Evolutionary conservation across 2,329 filamentous ascomycete species (phyloP), one percentile per base, ranked within the genome.

Genomic region (Trichoderma harzianum): DNA sequence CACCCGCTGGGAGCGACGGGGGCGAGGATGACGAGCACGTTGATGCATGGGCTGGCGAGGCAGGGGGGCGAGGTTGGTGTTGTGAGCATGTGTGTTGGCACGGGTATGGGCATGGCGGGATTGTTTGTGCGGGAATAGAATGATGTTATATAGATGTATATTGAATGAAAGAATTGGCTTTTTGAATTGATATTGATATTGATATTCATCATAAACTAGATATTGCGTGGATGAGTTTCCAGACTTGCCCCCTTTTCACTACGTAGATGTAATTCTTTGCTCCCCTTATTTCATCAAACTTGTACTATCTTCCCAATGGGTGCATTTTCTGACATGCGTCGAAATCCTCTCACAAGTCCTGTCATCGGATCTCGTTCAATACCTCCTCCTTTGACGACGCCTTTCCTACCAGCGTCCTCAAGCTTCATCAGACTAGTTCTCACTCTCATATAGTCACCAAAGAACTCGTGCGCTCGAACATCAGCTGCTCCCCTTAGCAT

Each of bases 1-100:
- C 95, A 98, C 80, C 95, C 95, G 7, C 86, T 98, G 1, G 95
- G 95, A 61, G 95, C 94, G 36, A 98, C 95, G 6, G 94, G 93
- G 39, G 93, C 92, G 34, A 86, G 95, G 75, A 92, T 97, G 87
- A 83, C 94, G 76, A 90, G 90, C 62, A 95, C 93, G 65, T 80
- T 95, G 75, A 76, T 86, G 76, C 88, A 84, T 79, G 97, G 83
- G 79, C 88, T 82, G 86, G 92, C 84, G 78, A 93, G 89, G 83
- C 89, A 82, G 82, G 93, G 90, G 1, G 86, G 92, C 72, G 87
- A 95, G 81, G 84, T 97, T 62, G 94, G 95, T 75, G 93, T 97
- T 58, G 89, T 97, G 70, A 96, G 92, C 78, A 97, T 98, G 93
- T 98, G 95, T 80, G 89, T 94, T 72, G 92, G 92, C 18, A 94